Evolutionary conservation across 208 protist species (phyloP).

Genomic region (Trypanosoma melophagium): DNA sequence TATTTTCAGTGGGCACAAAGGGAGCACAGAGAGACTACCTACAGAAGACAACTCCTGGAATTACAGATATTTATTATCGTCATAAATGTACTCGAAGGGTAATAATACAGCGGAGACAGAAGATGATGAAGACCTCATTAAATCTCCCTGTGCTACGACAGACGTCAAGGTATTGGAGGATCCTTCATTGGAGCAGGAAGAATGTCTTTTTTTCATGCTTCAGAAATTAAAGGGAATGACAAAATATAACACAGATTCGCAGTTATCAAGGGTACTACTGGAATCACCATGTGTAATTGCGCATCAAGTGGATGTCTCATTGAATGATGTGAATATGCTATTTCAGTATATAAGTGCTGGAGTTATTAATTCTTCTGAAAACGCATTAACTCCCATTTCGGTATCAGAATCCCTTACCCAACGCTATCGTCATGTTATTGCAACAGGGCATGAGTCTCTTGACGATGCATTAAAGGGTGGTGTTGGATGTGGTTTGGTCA

Average conservation of each 20-base stretch:
- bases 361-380: background rate
- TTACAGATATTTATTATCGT: background rate
- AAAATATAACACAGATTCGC: background rate
- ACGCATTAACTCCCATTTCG: constrained; percentile 3
- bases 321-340: constrained; percentile 22
- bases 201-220: constrained; percentile 10
- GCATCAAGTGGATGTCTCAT: constrained; percentile 19
- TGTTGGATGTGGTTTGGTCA: constrained; percentile 44
- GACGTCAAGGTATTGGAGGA: background rate
- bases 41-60: no score
- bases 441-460: constrained; percentile 46
- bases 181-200: background rate
- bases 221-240: background rate
- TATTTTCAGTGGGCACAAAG: no score
- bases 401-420: constrained; percentile 17
- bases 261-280: constrained; percentile 14
- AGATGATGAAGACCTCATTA: background rate
- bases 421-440: constrained; percentile 17
- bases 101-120: background rate
- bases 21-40: no score
- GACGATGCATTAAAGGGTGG: constrained; percentile 49
- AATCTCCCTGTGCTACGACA: background rate
- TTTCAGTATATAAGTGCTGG: constrained; percentile 15
- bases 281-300: constrained; percentile 16
- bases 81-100: background rate